Conservation (phyloP, 257 asterid species). For the Linderniella brevidens region DNA sequence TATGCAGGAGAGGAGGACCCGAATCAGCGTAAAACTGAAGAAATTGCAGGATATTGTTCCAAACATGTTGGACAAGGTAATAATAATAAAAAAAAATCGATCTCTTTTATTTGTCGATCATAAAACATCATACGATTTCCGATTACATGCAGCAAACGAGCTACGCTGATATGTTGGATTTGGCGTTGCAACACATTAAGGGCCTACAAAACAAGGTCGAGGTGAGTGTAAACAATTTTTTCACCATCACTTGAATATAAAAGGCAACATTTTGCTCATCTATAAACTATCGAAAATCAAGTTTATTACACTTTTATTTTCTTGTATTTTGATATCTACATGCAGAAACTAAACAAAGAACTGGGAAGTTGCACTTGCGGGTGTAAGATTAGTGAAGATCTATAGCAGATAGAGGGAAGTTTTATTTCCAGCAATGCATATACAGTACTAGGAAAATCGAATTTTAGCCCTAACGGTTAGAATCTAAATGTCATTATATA, state of each 20-base stretch:
- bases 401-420: no score
- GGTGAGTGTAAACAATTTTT: constrained; percentile 19
- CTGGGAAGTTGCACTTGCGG: not conserved
- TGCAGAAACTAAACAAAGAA: constrained; percentile 3
- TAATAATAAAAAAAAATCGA: no score
- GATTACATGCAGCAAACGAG: constrained; percentile 99
- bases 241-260: no score
- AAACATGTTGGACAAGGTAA: constrained; percentile 95
- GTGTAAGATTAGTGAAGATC: not conserved
- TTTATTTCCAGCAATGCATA: no score
- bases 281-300: not conserved
- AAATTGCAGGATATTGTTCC: constrained; percentile 92
- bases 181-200: constrained; percentile 81
- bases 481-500: no score
- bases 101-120: no score
- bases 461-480: no score
- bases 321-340: not conserved
- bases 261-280: no score
- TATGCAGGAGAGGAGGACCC: constrained; percentile 70
- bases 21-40: constrained; percentile 79
- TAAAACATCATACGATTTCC: no score
- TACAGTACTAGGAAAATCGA: no score
- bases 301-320: not conserved
- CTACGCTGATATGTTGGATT: constrained; percentile 90
- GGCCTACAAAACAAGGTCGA: constrained; percentile 59